A percentile compares a stretch with the other conserved stretches of the same genome.
These are phyloP conservation scores for Pelargonium australe DNA, from an alignment of 441 rosid genomes.

Conservation along the genomic window DNA sequence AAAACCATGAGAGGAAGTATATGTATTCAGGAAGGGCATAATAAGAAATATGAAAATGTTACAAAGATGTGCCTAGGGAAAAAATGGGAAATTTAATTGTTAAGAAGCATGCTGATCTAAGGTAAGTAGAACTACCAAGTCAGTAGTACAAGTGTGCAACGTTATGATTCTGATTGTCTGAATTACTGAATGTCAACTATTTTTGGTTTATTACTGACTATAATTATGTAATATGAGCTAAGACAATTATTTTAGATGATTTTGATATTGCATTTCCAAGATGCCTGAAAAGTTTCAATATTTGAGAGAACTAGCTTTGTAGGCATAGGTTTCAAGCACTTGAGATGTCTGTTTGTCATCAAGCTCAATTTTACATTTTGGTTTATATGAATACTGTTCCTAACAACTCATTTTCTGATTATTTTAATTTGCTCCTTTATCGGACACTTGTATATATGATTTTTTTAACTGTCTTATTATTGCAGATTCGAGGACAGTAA, in stretches of 20 bases:
- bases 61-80: background rate
- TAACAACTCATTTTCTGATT: background rate
- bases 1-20: background rate
- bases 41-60: conserved; percentile 3
- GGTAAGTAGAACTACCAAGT: too few species aligned
- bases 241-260: background rate
- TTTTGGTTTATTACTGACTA: background rate
- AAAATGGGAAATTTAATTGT: background rate
- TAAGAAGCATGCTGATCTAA: too few species aligned
- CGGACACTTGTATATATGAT: background rate
- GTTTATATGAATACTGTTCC: background rate
- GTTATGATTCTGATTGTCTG: too few species aligned
- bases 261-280: too few species aligned
- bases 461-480: conserved; percentile 14
- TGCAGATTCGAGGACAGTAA: conserved; percentile 96
- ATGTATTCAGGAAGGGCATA: background rate
- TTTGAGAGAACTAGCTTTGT: background rate
- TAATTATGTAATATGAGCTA: background rate
- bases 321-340: background rate
- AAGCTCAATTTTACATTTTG: background rate
- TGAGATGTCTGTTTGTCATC: background rate
- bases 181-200: too few species aligned
- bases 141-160: too few species aligned
- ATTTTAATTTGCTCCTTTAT: background rate
- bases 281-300: background rate